phyloP scores from a whole-genome alignment of 192 early-diverging fungal genomes.

The Spinellus fusiger region DNA sequence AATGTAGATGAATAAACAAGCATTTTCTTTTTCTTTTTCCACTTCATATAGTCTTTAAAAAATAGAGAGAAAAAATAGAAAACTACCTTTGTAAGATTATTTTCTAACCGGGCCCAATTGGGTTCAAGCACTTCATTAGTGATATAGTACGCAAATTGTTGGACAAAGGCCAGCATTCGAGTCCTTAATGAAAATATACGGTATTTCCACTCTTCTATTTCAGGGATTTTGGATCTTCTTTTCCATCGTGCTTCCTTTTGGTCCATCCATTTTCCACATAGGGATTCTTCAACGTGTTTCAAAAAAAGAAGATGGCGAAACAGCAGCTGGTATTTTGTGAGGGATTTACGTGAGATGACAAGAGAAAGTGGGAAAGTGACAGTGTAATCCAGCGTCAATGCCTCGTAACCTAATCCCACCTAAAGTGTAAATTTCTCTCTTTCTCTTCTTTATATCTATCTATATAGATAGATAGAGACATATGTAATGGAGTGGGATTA shows the following conservation, averaged over 20 bases:
- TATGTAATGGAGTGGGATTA: background rate
- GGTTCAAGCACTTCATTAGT: constrained; percentile 93
- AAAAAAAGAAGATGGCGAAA: constrained; percentile 86
- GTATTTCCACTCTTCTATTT: constrained; percentile 48
- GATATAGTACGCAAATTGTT: constrained; percentile 86
- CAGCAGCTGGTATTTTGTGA: constrained; percentile 88
- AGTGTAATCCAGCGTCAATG: constrained; percentile 75
- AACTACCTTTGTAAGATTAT: constrained; percentile 46
- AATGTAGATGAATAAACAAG: background rate
- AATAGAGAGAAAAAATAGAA: too few relatives aligned
- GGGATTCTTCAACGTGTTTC: constrained; percentile 81
- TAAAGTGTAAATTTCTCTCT: background rate
- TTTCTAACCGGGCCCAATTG: constrained; percentile 71
- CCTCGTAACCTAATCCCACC: constrained; percentile 58
- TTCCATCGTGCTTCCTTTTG: constrained; percentile 52
- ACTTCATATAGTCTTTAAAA: too few relatives aligned
- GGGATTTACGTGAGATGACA: constrained; percentile 74
- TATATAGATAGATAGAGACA: too few relatives aligned
- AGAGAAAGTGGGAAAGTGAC: constrained; percentile 87
- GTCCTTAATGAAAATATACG: constrained; percentile 68
- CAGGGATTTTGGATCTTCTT: constrained; percentile 36
- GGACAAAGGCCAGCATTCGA: constrained; percentile 86
- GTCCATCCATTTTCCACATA: constrained; percentile 73
- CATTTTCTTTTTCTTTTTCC: background rate
- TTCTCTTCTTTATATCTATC: background rate